These are phyloP conservation scores for Iris macrosiphon DNA, from an alignment of 106 monocot species.

Conservation along the genomic window DNA sequence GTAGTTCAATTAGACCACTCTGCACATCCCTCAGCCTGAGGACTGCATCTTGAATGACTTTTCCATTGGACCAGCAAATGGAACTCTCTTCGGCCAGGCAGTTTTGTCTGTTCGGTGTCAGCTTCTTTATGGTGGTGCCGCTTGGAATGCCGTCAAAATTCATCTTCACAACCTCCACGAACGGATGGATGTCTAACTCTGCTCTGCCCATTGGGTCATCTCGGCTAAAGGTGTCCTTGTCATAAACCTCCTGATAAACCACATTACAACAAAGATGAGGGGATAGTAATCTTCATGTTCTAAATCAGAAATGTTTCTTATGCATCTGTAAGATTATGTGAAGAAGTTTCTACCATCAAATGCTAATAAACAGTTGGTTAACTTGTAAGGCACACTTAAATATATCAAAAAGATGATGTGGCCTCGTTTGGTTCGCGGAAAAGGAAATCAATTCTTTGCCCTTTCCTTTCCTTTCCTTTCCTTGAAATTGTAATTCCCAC, in stretches of 20 bases:
- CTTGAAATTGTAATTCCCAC: too few species aligned
- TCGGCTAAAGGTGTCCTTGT: conserved; percentile 1
- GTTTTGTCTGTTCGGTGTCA: conserved; percentile 6
- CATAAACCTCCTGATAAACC: conserved; percentile 10
- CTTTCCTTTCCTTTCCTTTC: too few species aligned
- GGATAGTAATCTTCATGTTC: too few species aligned
- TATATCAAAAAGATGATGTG: too few species aligned
- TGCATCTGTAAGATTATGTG: too few species aligned
- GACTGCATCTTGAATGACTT: neutral
- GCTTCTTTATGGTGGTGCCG: neutral
- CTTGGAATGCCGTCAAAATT: neutral
- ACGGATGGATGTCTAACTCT: neutral
- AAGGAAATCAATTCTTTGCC: too few species aligned
- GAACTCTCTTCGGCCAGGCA: conserved; percentile 5
- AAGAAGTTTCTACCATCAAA: too few species aligned
- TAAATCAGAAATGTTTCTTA: too few species aligned
- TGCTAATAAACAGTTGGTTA: too few species aligned
- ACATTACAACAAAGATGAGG: too few species aligned
- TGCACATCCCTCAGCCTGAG: conserved; percentile 9
- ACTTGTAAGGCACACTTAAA: too few species aligned
- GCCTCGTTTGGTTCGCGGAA: too few species aligned
- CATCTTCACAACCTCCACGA: conserved; percentile 1
- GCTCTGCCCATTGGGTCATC: conserved; percentile 10
- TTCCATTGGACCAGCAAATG: conserved; percentile 1
- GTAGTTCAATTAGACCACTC: conserved; percentile 10